Base-by-base conservation (phyloP, 345 rosid species). In the Eucalyptus marginata region DNA sequence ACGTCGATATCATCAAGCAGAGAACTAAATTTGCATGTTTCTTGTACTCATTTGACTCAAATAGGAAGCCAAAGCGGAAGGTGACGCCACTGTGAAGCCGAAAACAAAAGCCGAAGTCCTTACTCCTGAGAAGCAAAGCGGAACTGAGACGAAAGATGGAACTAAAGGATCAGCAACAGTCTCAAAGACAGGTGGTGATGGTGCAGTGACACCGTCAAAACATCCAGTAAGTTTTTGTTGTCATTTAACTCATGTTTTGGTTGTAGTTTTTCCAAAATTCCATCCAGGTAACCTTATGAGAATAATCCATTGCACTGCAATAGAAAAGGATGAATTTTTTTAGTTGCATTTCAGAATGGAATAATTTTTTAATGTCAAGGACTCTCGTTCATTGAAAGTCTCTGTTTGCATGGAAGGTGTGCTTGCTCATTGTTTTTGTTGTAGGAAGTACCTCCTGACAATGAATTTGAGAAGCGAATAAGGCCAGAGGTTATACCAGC, bases 391-490 rank as follows among this genome's bases (percentile, higher is more conserved):
- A 2, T 51, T n/a, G 7, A 15, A 49, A 84, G 88, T 43, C n/a
- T 33, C 24, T 89, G 89, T 29, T 15, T 80, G 16, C 22, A 36
- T 29, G 25, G 81, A 87, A 47, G 29, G 47, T 33, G 36, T 46
- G 29, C 15, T 29, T 18, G 31, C 29, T 79, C 87, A 87, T 87
- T 4, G 29, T 44, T 66, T 27, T 31, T 40, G 31, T 62, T 83
- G 88, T 94, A 96, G 98, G 98, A 96, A 88, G 95, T 93, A 88
- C 90, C 94, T 81, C 97, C 96, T 3, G 99, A 97, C 93, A 97
- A 98, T 83, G 99, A 98, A 93, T 97, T 98, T 58, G 99, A 98
- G 93, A 98, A 97, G 94, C 95, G 98, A 29, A 97, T 96, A 93
- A 93, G 99, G 93, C 99, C 98, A 2, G 99, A 98, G 90, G 99